Base-by-base conservation (phyloP, 768 basidiomycete species). In the Psilocybe azurescens region DNA sequence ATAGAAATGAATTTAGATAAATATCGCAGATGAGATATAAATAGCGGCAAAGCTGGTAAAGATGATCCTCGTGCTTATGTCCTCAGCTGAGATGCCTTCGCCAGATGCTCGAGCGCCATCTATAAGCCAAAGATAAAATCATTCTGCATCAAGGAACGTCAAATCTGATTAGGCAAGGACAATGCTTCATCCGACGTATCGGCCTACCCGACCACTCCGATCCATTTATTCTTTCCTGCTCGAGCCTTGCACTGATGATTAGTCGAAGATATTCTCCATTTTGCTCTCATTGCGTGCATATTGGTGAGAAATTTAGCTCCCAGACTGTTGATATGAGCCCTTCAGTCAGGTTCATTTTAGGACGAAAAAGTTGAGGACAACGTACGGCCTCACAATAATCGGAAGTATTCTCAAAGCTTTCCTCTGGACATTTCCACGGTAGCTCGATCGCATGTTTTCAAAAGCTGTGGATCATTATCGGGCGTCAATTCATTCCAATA, bases 101-200 rank as follows among this genome's bases (percentile, higher is more conserved):
- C 71, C 72, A 9, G 56, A 48, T 44, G 65, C 53, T 47, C 70
- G 65, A 0, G 80, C 78, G 7, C 69, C 72, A 49, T 81, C 81
- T 44, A 84, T 72, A 10, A 83, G 69, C 82, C 82, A 86, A 20
- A 73, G 0, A 85, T 71, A 20, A 84, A 60, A 57, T 84, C 83
- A 56, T 78, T 77, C 83, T 83, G 18, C 13, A 39, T 14, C 18
- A n/a, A 29, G 7, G 3, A 13, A 3, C 7, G 18, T 50, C 13
- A 13, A 44, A n/a, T 4, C 41, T 11, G n/a, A 44, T n/a, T n/a
- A n/a, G n/a, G n/a, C n/a, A n/a, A n/a, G n/a, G n/a, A n/a, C n/a
- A n/a, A n/a, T n/a, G n/a, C n/a, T n/a, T n/a, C n/a, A n/a, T n/a
- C n/a, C n/a, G n/a, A 53, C 61, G 28, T 28, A 75, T 73, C 20